Base-by-base conservation (phyloP, 768 basidiomycete genomes). In the Suillus subalutaceus region DNA sequence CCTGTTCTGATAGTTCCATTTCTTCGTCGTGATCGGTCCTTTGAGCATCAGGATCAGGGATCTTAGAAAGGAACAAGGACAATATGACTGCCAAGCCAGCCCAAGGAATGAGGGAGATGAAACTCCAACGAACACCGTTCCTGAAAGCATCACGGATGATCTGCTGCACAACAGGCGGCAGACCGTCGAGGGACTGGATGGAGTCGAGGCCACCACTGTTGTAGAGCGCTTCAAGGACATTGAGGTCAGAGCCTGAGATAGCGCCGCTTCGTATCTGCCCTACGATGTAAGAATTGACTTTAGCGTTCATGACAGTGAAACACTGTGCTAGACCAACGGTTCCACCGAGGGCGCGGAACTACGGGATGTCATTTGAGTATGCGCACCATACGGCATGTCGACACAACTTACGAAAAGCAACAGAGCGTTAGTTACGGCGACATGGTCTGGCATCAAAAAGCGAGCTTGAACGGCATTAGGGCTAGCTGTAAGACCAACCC, bases 241-340 rank as follows among this genome's bases (percentile, higher is more conserved):
- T 62, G 1, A 77, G 67, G 38, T 80, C 80, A 10, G 72, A 58
- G 10, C 68, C 46, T 1, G 77, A 72, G 60, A 84, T 63, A 13
- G 71, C 61, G 23, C 75, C 78, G 18, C 75, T 74, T 6, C 40
- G 50, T 32, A 78, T 67, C 15, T 67, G 69, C 30, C 68, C 52
- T 20, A 67, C 37, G 66, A 86, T 73, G 62, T 77, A 77, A 32
- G 71, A 35, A 37, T 73, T 72, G 37, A 83, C 84, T 72, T 79
- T 83, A 41, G 78, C 73, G 67, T 79, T 79, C 63, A 86, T 78
- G 26, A 86, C 75, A 9, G 86, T 82, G 50, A 80, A 79, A 62
- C 84, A 85, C 67, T 86, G 86, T 0, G 86, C 84, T 46, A 86
- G 80, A 30, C 86, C 26, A 26, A 85, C 71, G 0, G 84, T 85